Conservation (phyloP, 2,329 filamentous ascomycete species). For the Aureobasidium pullulans region DNA sequence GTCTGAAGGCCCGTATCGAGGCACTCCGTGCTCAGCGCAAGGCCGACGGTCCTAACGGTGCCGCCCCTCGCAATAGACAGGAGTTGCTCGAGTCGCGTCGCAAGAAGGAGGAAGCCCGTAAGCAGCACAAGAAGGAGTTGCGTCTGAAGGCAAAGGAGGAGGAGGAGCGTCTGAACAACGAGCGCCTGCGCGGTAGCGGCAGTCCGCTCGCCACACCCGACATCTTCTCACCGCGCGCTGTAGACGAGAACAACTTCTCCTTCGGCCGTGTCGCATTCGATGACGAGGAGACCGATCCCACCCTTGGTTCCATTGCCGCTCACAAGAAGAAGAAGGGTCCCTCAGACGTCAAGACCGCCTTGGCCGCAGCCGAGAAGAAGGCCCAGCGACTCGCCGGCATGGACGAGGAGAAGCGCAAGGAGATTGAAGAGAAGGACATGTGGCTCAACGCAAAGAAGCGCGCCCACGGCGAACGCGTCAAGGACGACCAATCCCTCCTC, state of each 20-base stretch:
- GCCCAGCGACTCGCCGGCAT: conserved; percentile 69
- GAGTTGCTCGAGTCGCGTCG: conserved; percentile 86
- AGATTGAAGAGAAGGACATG: conserved; percentile 85
- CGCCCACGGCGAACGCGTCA: conserved; percentile 81
- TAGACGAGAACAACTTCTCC: conserved; percentile 61
- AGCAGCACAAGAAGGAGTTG: conserved; percentile 81
- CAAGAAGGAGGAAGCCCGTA: conserved; percentile 78
- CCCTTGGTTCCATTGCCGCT: conserved; percentile 51
- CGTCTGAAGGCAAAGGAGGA: conserved; percentile 71
- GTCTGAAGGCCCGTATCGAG: conserved; percentile 76
- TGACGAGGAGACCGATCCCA: conserved; percentile 69
- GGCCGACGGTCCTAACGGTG: conserved; percentile 75
- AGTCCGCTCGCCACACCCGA: conserved; percentile 43
- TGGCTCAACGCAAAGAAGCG: conserved; percentile 89
- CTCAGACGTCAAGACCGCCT: conserved; percentile 74
- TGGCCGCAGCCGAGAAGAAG: conserved; percentile 81
- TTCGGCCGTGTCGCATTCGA: conserved; percentile 95
- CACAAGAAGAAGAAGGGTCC: conserved; percentile 72
- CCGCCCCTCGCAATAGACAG: conserved; percentile 75
- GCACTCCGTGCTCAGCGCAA: conserved; percentile 78
- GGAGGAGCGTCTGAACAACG: conserved; percentile 56
- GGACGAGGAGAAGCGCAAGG: conserved; percentile 71
- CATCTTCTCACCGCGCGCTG: conserved; percentile 39
- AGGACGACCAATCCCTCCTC: conserved; percentile 75
- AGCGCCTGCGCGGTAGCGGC: conserved; percentile 50